These are phyloP conservation scores for Gossypium bickii DNA, from an alignment of 345 rosid genomes.

Conservation along the genomic window DNA sequence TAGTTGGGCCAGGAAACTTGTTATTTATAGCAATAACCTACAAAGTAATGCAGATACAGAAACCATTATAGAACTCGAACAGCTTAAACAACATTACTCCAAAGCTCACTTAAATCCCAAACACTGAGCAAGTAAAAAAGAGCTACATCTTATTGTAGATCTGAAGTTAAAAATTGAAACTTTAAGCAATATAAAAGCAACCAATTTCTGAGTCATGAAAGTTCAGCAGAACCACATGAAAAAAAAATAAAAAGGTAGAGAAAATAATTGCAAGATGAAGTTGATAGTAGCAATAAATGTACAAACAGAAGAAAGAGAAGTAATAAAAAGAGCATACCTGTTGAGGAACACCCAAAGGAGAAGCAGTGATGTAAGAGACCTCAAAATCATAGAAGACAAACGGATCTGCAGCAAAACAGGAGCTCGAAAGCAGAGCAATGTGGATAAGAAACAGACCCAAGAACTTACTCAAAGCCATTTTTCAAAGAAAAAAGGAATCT, in stretches of 20 bases:
- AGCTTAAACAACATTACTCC: constrained; percentile 8
- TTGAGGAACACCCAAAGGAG: constrained; percentile 94
- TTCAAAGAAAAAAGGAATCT: neutral
- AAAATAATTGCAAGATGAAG: constrained; percentile 9
- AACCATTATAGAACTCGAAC: constrained; percentile 6
- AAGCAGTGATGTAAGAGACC: constrained; percentile 90
- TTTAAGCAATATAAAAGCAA: constrained; percentile 26
- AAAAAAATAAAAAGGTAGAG: constrained; percentile 8
- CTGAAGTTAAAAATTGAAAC: constrained; percentile 41
- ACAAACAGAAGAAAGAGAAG: constrained; percentile 26
- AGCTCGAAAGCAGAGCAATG: constrained; percentile 40
- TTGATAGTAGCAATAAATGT: neutral
- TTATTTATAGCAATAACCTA: constrained; percentile 96
- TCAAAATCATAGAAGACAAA: constrained; percentile 57
- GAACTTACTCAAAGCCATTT: constrained; percentile 51
- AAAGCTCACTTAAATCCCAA: constrained; percentile 17
- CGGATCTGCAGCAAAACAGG: constrained; percentile 75
- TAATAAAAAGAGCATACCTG: constrained; percentile 44
- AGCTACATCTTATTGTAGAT: constrained; percentile 28
- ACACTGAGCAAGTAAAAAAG: constrained; percentile 16
- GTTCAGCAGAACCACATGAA: constrained; percentile 17
- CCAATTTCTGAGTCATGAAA: constrained; percentile 11
- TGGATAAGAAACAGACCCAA: constrained; percentile 47
- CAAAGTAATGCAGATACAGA: constrained; percentile 23
- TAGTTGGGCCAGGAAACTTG: constrained; percentile 85